These are phyloP conservation scores for Nicotiana knightiana DNA, from an alignment of 257 asterid species.

Conservation along the genomic window DNA sequence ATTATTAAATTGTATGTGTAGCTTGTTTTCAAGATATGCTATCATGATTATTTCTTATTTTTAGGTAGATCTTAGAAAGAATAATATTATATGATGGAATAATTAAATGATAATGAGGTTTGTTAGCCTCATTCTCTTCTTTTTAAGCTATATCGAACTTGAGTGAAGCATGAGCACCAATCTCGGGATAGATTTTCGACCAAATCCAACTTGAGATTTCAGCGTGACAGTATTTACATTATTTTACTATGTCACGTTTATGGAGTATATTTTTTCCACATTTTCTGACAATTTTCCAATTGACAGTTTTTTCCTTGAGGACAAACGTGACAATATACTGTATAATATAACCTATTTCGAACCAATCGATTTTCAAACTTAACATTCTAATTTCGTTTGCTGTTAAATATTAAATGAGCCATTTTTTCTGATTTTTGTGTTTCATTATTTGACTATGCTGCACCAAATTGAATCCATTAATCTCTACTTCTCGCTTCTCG, in stretches of 20 bases:
- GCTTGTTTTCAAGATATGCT: constrained; percentile 28
- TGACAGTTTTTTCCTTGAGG: neutral
- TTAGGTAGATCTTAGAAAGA: constrained; percentile 24
- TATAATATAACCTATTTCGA: neutral
- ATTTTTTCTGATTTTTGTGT: neutral
- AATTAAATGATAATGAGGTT: constrained; percentile 28
- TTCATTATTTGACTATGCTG: neutral
- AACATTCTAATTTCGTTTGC: neutral
- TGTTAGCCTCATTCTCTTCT: neutral
- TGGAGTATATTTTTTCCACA: too few relatives aligned
- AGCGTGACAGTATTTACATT: constrained; percentile 27
- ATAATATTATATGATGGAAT: neutral
- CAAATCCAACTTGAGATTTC: constrained; percentile 36
- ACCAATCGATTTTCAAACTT: neutral
- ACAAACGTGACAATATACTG: neutral
- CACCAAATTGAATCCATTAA: neutral
- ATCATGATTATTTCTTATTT: constrained; percentile 29
- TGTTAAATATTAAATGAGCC: neutral
- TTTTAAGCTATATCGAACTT: constrained; percentile 12
- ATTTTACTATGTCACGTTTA: neutral
- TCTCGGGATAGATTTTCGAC: constrained; percentile 25
- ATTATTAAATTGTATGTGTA: neutral
- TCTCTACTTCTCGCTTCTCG: neutral
- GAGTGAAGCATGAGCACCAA: constrained; percentile 33
- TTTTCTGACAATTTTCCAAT: neutral